phyloP scores from a whole-genome alignment of 1,284 basidiomycete species.

The Golubevia pallescens region DNA sequence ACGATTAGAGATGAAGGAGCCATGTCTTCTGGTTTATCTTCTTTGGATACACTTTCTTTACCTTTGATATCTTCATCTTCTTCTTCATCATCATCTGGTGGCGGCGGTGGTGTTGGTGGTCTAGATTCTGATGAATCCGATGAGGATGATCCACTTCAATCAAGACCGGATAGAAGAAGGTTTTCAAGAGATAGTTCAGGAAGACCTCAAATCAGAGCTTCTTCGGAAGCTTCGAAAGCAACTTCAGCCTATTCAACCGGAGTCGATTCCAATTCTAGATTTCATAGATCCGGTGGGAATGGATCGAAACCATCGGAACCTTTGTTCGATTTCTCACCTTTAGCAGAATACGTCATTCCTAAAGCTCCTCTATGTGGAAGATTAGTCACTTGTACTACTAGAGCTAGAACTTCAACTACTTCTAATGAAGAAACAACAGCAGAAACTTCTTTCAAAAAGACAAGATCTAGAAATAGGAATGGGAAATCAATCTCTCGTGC shows the following conservation, averaged over 20 bases:
- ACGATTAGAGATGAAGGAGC: too few species aligned
- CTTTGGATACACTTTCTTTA: too few species aligned
- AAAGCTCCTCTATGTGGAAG: conserved; percentile 83
- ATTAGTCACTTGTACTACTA: conserved; percentile 76
- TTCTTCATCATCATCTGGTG: too few species aligned
- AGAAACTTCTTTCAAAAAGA: too few species aligned
- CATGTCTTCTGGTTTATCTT: too few species aligned
- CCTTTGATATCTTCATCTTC: too few species aligned
- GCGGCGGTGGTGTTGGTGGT: too few species aligned
- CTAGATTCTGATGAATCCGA: too few species aligned
- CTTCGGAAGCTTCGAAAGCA: too few species aligned
- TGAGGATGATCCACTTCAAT: conserved; percentile 8
- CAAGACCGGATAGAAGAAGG: conserved; percentile 16
- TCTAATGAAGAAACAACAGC: conserved; percentile 68
- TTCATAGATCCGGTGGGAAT: background rate
- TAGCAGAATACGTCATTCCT: conserved; percentile 93
- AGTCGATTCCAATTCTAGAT: background rate
- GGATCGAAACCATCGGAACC: conserved; percentile 28
- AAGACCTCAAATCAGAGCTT: too few species aligned
- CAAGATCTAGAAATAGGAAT: background rate
- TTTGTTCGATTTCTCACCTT: conserved; percentile 87
- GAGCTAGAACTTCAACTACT: conserved; percentile 84
- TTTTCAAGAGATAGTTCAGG: background rate
- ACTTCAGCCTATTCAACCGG: too few species aligned
- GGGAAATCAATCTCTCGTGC: conserved; percentile 2